A percentile compares a stretch with the other conserved stretches of the same genome.
Evolutionary conservation across 2,329 filamentous ascomycete species (phyloP).

Genomic region (Endocalyx cinctus): DNA sequence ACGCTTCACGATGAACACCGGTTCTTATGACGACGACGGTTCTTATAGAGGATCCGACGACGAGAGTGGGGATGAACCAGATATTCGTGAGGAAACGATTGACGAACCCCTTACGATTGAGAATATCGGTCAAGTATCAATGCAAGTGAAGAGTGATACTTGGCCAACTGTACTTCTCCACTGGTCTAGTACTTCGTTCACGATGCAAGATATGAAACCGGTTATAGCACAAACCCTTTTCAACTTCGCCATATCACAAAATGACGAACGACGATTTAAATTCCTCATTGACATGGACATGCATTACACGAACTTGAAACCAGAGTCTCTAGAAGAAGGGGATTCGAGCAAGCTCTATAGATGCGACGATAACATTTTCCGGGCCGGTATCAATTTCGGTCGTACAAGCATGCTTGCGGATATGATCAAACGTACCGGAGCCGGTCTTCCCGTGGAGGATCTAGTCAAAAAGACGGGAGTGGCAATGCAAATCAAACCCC

Average conservation of each 20-base stretch:
- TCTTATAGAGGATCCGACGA: slow-evolving; percentile 30
- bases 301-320: slow-evolving; percentile 36
- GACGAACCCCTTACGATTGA: slow-evolving; percentile 71
- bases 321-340: slow-evolving; percentile 25
- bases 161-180: slow-evolving; percentile 51
- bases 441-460: slow-evolving; percentile 63
- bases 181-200: slow-evolving; percentile 31
- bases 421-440: slow-evolving; percentile 62
- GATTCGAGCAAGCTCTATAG: slow-evolving; percentile 31
- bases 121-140: slow-evolving; percentile 65
- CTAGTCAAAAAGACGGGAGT: slow-evolving; percentile 63
- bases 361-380: slow-evolving; percentile 39
- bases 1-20: slow-evolving; percentile 41
- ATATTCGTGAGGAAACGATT: slow-evolving; percentile 50
- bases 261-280: slow-evolving; percentile 50
- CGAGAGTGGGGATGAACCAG: slow-evolving; percentile 27
- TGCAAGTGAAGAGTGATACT: slow-evolving; percentile 60
- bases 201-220: slow-evolving; percentile 24
- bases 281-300: slow-evolving; percentile 53
- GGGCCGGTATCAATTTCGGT: slow-evolving; percentile 39
- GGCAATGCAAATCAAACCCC: slow-evolving; percentile 58
- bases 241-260: slow-evolving; percentile 42
- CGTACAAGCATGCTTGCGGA: slow-evolving; percentile 55
- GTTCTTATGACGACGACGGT: slow-evolving; percentile 30
- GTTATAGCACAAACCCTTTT: slow-evolving; percentile 30